Evolutionary conservation across 1,284 basidiomycete genomes (phyloP).

Genomic region (Limonomyces culmigenus): DNA sequence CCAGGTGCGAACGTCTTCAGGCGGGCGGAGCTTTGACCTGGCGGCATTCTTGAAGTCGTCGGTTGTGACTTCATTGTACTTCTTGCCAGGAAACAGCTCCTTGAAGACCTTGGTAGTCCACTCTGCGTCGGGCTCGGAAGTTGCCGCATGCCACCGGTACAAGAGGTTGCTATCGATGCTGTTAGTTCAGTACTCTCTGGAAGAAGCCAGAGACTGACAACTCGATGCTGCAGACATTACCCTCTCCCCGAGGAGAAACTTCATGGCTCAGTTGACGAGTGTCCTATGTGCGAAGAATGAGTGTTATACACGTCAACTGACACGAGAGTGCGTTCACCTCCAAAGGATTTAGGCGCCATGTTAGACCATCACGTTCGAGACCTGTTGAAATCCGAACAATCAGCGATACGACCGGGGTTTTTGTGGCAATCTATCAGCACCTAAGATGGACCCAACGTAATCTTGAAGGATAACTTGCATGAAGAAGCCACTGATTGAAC

Average conservation of each 20-base stretch:
- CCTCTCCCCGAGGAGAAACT: conserved; percentile 42
- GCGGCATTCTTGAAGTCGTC: conserved; percentile 24
- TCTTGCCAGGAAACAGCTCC: conserved; percentile 22
- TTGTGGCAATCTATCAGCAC: no score
- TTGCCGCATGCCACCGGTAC: conserved; percentile 60
- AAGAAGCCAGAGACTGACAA: no score
- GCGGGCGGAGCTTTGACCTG: conserved; percentile 17
- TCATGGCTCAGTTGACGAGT: conserved; percentile 26
- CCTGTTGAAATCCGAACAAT: no score
- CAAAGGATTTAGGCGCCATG: conserved; percentile 48
- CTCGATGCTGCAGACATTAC: conserved; percentile 56
- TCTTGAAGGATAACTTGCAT: conserved; percentile 56
- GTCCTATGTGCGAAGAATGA: conserved; percentile 19
- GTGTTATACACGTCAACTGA: background rate
- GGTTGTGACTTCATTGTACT: conserved; percentile 24
- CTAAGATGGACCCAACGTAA: conserved; percentile 58
- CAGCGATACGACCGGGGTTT: no score
- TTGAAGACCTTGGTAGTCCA: conserved; percentile 42
- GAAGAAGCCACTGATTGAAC: conserved; percentile 38
- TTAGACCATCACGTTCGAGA: conserved; percentile 37
- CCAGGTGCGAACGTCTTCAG: conserved; percentile 27
- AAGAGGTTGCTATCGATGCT: conserved; percentile 64
- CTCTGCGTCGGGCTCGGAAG: conserved; percentile 37
- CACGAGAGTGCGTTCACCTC: conserved; percentile 19
- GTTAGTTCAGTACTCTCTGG: no score